phyloP scores from a whole-genome alignment of 2,329 filamentous ascomycete species.

The Ascochyta koolunga region DNA sequence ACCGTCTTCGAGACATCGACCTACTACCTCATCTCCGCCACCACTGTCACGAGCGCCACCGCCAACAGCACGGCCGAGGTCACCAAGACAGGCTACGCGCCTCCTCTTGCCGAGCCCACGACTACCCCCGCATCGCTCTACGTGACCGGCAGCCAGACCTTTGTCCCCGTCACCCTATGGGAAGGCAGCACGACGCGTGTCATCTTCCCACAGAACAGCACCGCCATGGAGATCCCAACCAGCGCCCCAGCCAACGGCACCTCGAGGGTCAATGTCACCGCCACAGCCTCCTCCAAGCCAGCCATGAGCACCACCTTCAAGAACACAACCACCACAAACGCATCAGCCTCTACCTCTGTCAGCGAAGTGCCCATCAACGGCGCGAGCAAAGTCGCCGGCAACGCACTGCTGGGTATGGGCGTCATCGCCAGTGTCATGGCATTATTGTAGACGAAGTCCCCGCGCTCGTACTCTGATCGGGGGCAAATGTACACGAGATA shows the following conservation, averaged over 20 bases:
- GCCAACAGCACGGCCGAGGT: not conserved
- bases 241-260: not conserved
- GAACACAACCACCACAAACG: not conserved
- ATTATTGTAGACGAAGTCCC: not conserved
- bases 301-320: not conserved
- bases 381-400: not conserved
- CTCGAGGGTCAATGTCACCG: not conserved
- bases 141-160: not conserved
- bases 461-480: not conserved
- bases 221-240: not conserved
- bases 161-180: slow-evolving; percentile 9
- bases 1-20: slow-evolving; percentile 9
- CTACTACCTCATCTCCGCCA: not conserved
- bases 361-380: slow-evolving; percentile 4
- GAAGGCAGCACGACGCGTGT: slow-evolving; percentile 2
- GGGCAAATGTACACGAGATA: not conserved
- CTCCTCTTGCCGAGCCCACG: not conserved
- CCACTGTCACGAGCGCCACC: not conserved
- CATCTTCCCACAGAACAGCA: slow-evolving; percentile 13
- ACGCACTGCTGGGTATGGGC: not conserved
- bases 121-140: not conserved
- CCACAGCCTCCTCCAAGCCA: not conserved
- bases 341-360: not conserved
- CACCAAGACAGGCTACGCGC: not conserved
- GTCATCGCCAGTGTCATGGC: slow-evolving; percentile 1